Evolutionary conservation across 2,329 filamentous ascomycete genomes (phyloP), one percentile per base, ranked within the genome.

Genomic region (Huntiella moniliformis): DNA sequence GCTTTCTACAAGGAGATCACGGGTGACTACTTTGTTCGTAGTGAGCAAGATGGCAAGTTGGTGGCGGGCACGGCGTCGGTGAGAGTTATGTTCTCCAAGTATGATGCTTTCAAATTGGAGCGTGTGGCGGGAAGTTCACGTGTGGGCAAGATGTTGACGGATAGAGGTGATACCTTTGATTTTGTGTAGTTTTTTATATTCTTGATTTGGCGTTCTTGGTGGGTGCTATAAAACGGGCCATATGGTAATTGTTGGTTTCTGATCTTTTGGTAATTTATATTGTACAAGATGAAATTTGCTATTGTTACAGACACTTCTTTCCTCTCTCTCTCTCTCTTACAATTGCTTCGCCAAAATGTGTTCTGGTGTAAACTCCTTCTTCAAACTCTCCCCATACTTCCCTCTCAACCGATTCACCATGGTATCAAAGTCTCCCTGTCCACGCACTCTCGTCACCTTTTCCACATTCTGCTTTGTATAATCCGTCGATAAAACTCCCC

Each of bases 91-190:
- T 96, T 96, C 58, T 88, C 82, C 6, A 86, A 77, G 60, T 95
- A 86, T 69, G 91, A 98, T 64, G 74, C 78, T 10, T 66, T 96
- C 64, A 87, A 82, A 65, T 62, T 96, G 55, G 91, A 98, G 67
- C 72, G 91, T 48, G 67, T 96, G 35, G 87, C 87, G 2, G 91
- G 91, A 1, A 82, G 73, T 2, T 74, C 80, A 63, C 73, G 91
- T 51, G 77, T 91, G 5, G 77, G 76, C 12, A 82, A 77, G 59
- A 91, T 98, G 85, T 66, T 95, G 47, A 73, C 70, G 51, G 85
- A 92, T 54, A 77, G 74, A 56, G 79, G 78, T 3, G 88, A 96
- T 71, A 91, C 83, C 1, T 98, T 96, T 72, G 87, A 94, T 58
- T 96, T 96, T 68, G 69, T 93, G 51, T 94, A 73, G 57, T 51